Evolutionary conservation across 1,284 basidiomycete genomes (phyloP).

Genomic region (Boletus semigastroideus): DNA sequence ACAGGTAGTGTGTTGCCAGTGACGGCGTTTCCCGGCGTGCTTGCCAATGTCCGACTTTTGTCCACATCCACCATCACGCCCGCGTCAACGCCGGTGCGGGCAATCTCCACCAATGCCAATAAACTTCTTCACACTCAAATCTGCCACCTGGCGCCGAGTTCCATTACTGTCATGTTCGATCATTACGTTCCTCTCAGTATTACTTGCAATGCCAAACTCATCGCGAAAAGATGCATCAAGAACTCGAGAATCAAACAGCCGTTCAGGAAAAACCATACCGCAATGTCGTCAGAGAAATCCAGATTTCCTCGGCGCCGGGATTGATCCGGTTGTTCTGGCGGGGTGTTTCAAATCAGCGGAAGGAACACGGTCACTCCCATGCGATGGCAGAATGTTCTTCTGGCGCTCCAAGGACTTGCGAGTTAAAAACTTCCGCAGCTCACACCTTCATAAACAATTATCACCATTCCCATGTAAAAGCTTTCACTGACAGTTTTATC

Average conservation of each 20-base stretch:
- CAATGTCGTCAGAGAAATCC: neutral
- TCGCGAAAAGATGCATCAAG: neutral
- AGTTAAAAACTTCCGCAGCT: slow-evolving; percentile 6
- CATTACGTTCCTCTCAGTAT: too few relatives aligned
- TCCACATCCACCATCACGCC: slow-evolving; percentile 2
- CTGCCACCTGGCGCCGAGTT: neutral
- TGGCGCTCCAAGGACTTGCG: neutral
- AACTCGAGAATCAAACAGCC: neutral
- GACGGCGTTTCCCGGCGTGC: slow-evolving; percentile 1
- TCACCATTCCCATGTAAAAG: neutral
- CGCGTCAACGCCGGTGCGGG: neutral
- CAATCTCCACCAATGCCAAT: neutral
- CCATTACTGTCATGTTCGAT: neutral
- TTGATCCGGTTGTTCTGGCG: neutral
- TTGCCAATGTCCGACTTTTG: neutral
- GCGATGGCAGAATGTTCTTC: neutral
- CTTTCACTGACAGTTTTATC: slow-evolving; percentile 7
- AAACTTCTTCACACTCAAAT: neutral
- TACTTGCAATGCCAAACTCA: neutral
- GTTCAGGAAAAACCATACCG: neutral
- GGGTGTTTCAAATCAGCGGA: neutral
- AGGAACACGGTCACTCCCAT: neutral
- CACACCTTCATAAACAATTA: neutral
- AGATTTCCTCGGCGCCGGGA: neutral
- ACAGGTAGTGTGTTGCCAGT: too few relatives aligned